Conservation (phyloP, 306 rosid genomes). For the Lathyrus aphaca region DNA sequence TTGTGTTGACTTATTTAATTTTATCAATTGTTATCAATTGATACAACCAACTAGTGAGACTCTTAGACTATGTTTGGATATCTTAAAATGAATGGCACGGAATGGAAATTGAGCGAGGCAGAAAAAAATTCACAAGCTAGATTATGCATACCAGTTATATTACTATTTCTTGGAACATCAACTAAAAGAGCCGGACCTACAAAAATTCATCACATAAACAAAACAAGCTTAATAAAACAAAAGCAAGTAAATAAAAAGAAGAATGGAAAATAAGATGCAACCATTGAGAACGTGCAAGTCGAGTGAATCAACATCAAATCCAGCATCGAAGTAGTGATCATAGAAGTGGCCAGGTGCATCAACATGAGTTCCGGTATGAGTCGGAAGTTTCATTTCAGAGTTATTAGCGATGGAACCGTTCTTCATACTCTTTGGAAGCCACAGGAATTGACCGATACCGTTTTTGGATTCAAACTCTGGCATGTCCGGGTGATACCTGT, state of each 20-base stretch:
- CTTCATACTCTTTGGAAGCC: constrained; percentile 74
- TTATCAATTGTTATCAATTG: background rate
- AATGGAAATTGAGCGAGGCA: too few relatives aligned
- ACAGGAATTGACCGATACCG: constrained; percentile 72
- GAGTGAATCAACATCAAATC: constrained; percentile 81
- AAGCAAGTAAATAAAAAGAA: background rate
- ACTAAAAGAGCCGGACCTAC: constrained; percentile 80
- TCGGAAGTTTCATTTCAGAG: constrained; percentile 72
- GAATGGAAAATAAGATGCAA: constrained; percentile 5
- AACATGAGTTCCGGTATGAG: constrained; percentile 88
- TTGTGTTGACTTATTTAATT: background rate
- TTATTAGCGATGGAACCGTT: constrained; percentile 79
- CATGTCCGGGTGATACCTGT: constrained; percentile 59
- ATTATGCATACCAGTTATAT: constrained; percentile 72
- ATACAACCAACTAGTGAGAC: background rate
- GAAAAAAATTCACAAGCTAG: constrained; percentile 1
- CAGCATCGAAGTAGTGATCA: constrained; percentile 83
- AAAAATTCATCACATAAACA: constrained; percentile 22
- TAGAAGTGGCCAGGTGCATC: constrained; percentile 80
- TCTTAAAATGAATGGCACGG: too few relatives aligned
- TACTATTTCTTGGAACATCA: constrained; percentile 77
- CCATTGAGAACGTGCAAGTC: constrained; percentile 82
- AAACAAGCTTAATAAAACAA: constrained; percentile 18
- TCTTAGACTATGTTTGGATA: background rate
- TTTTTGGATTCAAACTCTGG: constrained; percentile 55